Base-by-base conservation (phyloP, 768 basidiomycete species). In the Termitomyces sp. region DNA sequence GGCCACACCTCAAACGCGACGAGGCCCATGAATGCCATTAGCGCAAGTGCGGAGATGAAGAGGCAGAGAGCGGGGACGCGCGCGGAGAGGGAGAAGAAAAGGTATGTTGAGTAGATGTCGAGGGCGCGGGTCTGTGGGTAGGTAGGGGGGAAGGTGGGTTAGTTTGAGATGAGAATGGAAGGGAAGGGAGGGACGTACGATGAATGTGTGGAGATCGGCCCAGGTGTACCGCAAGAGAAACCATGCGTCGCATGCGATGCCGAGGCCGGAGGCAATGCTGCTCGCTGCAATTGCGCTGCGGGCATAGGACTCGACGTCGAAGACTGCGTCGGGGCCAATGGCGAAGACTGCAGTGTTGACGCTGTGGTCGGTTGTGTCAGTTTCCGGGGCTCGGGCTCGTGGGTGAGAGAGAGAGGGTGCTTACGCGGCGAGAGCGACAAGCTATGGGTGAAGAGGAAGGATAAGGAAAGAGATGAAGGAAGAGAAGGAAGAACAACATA, bases 1-100 rank as follows among this genome's bases (percentile, higher is more conserved):
- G 88, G 86, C 83, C 85, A 89, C 2, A 82, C 82, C 0, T 73
- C 72, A 72, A 80, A 89, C 3, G 88, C 85, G 7, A 89, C 82
- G 26, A 82, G 67, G 8, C 79, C 73, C 26, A 90, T 69, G 71
- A 89, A 90, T 1, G 67, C 61, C 75, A 86, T 83, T 8, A 91
- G 76, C 1, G 84, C 74, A n/a, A 80, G 44, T 0, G 82, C 76
- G 12, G 86, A 82, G 32, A 76, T 57, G 55, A 87, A 76, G 75
- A 85, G 82, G 66, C 84, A 84, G 7, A 89, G 60, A 0, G 82
- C 78, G 0, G 88, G 89, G 13, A 88, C 72, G 22, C 87, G 80
- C 6, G 88, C 77, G 1, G 85, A 82, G 14, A 91, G 76, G 30
- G 84, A 76, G 68, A 91, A 91, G 74, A 88, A 89, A 56, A 87